Percentiles rank a stretch among this genome's conserved stretches.
These are phyloP conservation scores for Penicillium frequentans DNA, from an alignment of 2,329 filamentous ascomycete species.

Conservation along the genomic window DNA sequence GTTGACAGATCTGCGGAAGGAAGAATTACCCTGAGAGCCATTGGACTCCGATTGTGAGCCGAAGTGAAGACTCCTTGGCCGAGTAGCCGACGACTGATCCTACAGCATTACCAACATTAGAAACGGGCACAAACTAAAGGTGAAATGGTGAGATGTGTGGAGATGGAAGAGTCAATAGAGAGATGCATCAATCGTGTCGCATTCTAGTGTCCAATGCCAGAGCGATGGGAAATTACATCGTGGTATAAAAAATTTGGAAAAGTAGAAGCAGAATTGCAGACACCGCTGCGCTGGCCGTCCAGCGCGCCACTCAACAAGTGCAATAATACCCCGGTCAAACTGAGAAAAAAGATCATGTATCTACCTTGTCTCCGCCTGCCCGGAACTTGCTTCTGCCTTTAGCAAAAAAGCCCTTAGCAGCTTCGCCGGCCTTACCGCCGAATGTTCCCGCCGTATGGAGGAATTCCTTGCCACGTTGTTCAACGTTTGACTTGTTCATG, in stretches of 20 bases:
- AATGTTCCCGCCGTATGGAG: slow-evolving; percentile 76
- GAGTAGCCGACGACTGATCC: slow-evolving; percentile 29
- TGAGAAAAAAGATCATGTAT: slow-evolving; percentile 42
- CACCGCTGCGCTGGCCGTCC: slow-evolving; percentile 12
- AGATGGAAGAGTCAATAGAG: background rate
- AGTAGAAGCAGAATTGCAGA: slow-evolving; percentile 8
- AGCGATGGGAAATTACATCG: slow-evolving; percentile 30
- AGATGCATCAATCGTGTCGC: slow-evolving; percentile 29
- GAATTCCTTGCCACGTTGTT: slow-evolving; percentile 83
- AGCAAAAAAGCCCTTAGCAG: slow-evolving; percentile 85
- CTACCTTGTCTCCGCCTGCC: slow-evolving; percentile 77
- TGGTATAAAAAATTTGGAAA: slow-evolving; percentile 26
- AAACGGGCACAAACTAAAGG: slow-evolving; percentile 14
- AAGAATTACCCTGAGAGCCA: slow-evolving; percentile 13
- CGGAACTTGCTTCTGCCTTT: slow-evolving; percentile 85
- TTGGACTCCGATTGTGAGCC: slow-evolving; percentile 15
- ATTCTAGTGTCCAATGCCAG: slow-evolving; percentile 27
- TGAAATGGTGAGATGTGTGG: slow-evolving; percentile 4
- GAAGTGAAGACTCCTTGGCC: slow-evolving; percentile 25
- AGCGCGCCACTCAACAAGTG: slow-evolving; percentile 9
- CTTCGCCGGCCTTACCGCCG: slow-evolving; percentile 69
- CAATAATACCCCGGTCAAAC: slow-evolving; percentile 1
- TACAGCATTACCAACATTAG: slow-evolving; percentile 36
- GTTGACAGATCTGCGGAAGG: slow-evolving; percentile 23
- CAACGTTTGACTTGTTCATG: slow-evolving; percentile 63